Conservation (phyloP, 2,329 filamentous ascomycete species). For the Zarea fungicola region DNA sequence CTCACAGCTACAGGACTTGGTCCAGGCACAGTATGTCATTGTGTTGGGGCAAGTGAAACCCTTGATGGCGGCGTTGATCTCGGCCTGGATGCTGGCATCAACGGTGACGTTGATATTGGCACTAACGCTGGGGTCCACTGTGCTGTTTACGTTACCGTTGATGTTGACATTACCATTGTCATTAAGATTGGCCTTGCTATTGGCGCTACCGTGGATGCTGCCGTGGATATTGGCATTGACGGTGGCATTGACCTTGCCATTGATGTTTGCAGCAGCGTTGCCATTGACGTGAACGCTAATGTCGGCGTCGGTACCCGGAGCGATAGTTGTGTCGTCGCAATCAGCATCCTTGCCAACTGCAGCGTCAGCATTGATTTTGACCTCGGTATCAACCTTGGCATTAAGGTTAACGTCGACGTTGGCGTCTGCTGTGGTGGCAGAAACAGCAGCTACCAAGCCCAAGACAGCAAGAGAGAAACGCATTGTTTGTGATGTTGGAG, state of each 20-base stretch:
- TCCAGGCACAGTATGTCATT: slow-evolving; percentile 35
- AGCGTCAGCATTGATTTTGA: slow-evolving; percentile 1
- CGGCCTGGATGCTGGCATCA: slow-evolving; percentile 20
- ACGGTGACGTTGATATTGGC: slow-evolving; percentile 11
- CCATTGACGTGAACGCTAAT: neutral
- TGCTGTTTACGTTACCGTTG: slow-evolving; percentile 2
- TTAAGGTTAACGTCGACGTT: slow-evolving; percentile 23
- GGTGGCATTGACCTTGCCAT: neutral
- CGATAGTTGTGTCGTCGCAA: neutral
- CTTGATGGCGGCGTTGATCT: slow-evolving; percentile 11
- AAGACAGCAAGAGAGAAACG: slow-evolving; percentile 9
- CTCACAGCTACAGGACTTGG: slow-evolving; percentile 37
- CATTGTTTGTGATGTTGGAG: neutral
- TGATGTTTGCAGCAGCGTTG: neutral
- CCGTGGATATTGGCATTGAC: neutral
- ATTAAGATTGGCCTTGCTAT: neutral
- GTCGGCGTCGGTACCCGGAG: neutral
- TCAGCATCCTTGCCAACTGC: too few relatives aligned
- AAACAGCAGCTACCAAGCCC: slow-evolving; percentile 7
- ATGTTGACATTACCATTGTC: slow-evolving; percentile 29
- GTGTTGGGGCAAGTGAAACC: slow-evolving; percentile 27
- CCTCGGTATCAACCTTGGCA: slow-evolving; percentile 19
- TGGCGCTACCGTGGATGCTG: neutral
- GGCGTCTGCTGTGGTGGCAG: neutral
- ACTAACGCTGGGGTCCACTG: slow-evolving; percentile 21